Percentiles rank a stretch among this genome's conserved stretches.
Conservation (phyloP, 805 yeast genomes). For the Pichia sporocuriosa region DNA sequence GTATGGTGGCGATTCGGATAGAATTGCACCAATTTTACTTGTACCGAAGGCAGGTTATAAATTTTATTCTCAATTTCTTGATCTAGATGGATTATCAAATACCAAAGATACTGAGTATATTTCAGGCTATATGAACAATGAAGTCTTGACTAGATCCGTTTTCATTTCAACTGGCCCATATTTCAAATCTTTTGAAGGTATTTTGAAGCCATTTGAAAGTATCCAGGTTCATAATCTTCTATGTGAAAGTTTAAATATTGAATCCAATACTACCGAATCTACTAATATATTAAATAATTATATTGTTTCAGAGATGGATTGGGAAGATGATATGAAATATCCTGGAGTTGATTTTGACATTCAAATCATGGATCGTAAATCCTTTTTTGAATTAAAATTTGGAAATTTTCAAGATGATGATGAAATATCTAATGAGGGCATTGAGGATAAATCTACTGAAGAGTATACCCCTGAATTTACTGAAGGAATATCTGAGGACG, state of each 20-base stretch:
- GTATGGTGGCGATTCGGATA: conserved; percentile 48
- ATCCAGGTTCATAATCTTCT: conserved; percentile 67
- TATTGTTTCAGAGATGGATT: too few species aligned
- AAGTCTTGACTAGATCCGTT: conserved; percentile 73
- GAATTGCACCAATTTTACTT: conserved; percentile 83
- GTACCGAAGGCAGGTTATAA: conserved; percentile 73
- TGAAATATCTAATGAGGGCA: conserved; percentile 10
- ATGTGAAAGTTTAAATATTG: conserved; percentile 51
- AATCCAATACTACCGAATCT: conserved; percentile 40
- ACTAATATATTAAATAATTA: conserved; percentile 22
- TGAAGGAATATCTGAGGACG: not conserved
- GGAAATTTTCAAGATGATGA: conserved; percentile 22
- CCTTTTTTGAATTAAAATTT: conserved; percentile 20
- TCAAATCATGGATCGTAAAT: conserved; percentile 36
- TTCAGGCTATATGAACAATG: conserved; percentile 79
- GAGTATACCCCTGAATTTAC: not conserved
- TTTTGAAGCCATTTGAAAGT: conserved; percentile 61
- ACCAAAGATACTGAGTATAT: conserved; percentile 51
- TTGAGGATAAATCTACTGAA: not conserved
- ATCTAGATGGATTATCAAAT: too few species aligned
- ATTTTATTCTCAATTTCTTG: not conserved
- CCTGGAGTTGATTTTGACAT: conserved; percentile 44
- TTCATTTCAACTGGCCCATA: conserved; percentile 80
- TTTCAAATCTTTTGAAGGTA: conserved; percentile 35
- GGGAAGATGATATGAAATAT: conserved; percentile 43